phyloP scores from a whole-genome alignment of 2,329 filamentous ascomycete species.

The Pezicula radicicola region DNA sequence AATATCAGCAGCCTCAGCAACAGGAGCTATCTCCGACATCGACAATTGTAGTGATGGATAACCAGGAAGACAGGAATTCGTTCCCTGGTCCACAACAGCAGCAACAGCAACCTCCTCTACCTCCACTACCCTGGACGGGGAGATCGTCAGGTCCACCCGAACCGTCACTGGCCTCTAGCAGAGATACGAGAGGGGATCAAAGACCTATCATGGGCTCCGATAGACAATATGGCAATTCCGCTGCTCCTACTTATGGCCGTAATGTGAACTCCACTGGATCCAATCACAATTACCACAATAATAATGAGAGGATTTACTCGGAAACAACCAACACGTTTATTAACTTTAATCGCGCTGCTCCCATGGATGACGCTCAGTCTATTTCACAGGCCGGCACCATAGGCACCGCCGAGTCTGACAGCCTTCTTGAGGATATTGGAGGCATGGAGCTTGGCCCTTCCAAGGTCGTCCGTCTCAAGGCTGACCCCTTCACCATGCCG shows the following conservation, averaged over 20 bases:
- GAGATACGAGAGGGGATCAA: background rate
- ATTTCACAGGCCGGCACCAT: conserved; percentile 18
- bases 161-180: background rate
- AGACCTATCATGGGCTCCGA: background rate
- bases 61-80: conserved; percentile 1
- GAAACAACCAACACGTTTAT: conserved; percentile 2
- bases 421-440: conserved; percentile 32
- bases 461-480: conserved; percentile 46
- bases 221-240: background rate
- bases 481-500: conserved; percentile 48
- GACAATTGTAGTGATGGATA: background rate
- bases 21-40: background rate
- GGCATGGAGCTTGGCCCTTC: conserved; percentile 37
- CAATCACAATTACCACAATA: background rate
- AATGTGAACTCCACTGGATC: conserved; percentile 1
- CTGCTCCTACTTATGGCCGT: background rate
- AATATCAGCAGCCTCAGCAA: background rate
- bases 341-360: conserved; percentile 13
- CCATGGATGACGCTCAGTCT: conserved; percentile 25
- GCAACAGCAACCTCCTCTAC: conserved; percentile 5
- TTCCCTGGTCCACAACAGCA: conserved; percentile 1
- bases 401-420: conserved; percentile 30
- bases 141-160: conserved; percentile 12
- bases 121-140: conserved; percentile 9
- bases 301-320: conserved; percentile 1